Evolutionary conservation across 163 green algal genomes (phyloP).

Genomic region (Coccomyxa subellipsoidea): DNA sequence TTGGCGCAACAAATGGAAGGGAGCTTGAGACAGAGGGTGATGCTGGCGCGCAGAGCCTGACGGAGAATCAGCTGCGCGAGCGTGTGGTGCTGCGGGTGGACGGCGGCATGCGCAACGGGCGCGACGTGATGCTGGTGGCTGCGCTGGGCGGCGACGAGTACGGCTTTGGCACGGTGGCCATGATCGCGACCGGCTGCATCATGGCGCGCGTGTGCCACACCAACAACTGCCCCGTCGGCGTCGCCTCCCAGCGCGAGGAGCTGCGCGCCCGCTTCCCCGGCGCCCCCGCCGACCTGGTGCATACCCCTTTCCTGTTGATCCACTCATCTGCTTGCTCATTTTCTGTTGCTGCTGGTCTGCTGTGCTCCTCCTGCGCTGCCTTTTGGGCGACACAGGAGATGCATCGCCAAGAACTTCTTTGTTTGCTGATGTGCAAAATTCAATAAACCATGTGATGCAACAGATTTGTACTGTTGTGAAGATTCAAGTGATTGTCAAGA

Average conservation of each 20-base stretch:
- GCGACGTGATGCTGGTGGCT: slow-evolving; percentile 89
- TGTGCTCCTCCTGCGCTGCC: too few relatives aligned
- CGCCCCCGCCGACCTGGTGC: slow-evolving; percentile 68
- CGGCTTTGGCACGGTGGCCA: slow-evolving; percentile 96
- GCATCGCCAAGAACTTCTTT: too few relatives aligned
- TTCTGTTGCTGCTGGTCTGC: too few relatives aligned
- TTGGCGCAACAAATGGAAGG: too few relatives aligned
- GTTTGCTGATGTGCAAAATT: too few relatives aligned
- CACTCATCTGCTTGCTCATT: not conserved
- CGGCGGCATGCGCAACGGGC: slow-evolving; percentile 87
- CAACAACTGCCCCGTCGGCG: slow-evolving; percentile 99
- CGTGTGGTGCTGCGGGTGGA: slow-evolving; percentile 91
- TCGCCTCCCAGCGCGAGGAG: slow-evolving; percentile 96
- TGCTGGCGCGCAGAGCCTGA: slow-evolving; percentile 68
- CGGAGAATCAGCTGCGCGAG: slow-evolving; percentile 91
- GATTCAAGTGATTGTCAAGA: too few relatives aligned
- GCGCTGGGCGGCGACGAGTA: slow-evolving; percentile 91
- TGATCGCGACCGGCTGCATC: slow-evolving; percentile 99
- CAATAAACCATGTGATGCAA: too few relatives aligned
- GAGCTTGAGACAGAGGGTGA: too few relatives aligned
- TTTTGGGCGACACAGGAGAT: too few relatives aligned
- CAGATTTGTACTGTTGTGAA: too few relatives aligned
- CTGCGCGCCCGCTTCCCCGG: slow-evolving; percentile 96
- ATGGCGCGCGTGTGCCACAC: slow-evolving; percentile 99
- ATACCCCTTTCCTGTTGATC: not conserved